phyloP scores from a whole-genome alignment of 2,329 filamentous ascomycete species.

The Microdochium trichocladiopsis region DNA sequence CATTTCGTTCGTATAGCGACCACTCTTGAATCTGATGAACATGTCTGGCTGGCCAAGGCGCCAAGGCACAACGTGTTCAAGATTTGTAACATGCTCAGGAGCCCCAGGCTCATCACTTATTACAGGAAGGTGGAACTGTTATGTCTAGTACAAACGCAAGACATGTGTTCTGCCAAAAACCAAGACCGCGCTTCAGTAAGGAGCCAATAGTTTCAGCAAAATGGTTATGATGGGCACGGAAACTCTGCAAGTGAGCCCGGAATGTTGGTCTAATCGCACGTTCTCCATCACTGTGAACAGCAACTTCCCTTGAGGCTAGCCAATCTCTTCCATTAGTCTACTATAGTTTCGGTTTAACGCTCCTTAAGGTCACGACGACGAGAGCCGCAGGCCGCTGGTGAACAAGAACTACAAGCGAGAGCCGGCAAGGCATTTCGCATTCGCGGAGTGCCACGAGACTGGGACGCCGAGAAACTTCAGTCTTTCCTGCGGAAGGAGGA shows the following conservation, averaged over 20 bases:
- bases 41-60: not conserved
- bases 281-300: not conserved
- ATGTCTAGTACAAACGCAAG: not conserved
- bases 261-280: not conserved
- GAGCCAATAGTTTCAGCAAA: not conserved
- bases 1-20: not conserved
- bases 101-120: not conserved
- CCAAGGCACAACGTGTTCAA: not conserved
- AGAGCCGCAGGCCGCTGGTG: not conserved
- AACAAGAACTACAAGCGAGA: not conserved
- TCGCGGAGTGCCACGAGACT: too few relatives aligned
- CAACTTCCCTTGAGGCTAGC: not conserved
- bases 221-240: not conserved
- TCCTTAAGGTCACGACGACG: too few relatives aligned
- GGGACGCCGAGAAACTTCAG: not conserved
- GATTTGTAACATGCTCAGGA: not conserved
- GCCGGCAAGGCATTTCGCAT: not conserved
- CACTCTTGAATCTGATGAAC: not conserved
- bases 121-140: not conserved
- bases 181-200: not conserved
- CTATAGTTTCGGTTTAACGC: too few relatives aligned
- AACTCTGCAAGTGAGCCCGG: not conserved
- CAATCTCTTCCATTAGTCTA: too few relatives aligned
- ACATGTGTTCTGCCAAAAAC: not conserved
- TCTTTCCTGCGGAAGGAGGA: not conserved